A percentile compares a stretch with the other conserved stretches of the same genome.
These are phyloP conservation scores for Suillus clintonianus DNA, from an alignment of 768 basidiomycete species.

Conservation along the genomic window DNA sequence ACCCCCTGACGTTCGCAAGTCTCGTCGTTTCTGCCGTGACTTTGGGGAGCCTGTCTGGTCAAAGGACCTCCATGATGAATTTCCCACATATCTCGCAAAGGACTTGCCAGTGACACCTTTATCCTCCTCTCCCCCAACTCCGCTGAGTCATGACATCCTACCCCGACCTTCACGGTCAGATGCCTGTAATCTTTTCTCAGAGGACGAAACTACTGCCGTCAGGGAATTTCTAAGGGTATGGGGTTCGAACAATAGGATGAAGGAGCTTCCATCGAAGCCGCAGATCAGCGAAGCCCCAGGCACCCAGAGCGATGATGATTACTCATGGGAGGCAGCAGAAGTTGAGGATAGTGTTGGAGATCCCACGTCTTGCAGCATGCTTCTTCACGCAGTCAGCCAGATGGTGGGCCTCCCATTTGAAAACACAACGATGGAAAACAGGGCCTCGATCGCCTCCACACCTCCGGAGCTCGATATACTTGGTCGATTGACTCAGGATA, in stretches of 20 bases:
- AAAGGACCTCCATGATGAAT: neutral
- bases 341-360: constrained; percentile 10
- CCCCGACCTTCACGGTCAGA: constrained; percentile 4
- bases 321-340: constrained; percentile 17
- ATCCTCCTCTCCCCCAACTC: neutral
- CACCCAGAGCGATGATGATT: constrained; percentile 7
- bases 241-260: constrained; percentile 10
- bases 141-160: neutral
- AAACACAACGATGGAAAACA: neutral
- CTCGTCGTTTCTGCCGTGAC: constrained; percentile 13
- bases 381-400: constrained; percentile 33
- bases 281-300: neutral
- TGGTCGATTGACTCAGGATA: neutral
- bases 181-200: constrained; percentile 3
- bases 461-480: neutral
- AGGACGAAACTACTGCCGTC: constrained; percentile 14
- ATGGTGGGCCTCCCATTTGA: constrained; percentile 28
- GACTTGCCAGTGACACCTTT: neutral
- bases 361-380: constrained; percentile 24
- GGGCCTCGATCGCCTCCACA: neutral
- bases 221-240: constrained; percentile 18
- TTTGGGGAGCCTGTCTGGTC: neutral
- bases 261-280: constrained; percentile 12
- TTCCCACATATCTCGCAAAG: neutral
- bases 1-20: neutral